Conservation (phyloP, 2,329 filamentous ascomycete species). For the Neospermospora avenae region DNA sequence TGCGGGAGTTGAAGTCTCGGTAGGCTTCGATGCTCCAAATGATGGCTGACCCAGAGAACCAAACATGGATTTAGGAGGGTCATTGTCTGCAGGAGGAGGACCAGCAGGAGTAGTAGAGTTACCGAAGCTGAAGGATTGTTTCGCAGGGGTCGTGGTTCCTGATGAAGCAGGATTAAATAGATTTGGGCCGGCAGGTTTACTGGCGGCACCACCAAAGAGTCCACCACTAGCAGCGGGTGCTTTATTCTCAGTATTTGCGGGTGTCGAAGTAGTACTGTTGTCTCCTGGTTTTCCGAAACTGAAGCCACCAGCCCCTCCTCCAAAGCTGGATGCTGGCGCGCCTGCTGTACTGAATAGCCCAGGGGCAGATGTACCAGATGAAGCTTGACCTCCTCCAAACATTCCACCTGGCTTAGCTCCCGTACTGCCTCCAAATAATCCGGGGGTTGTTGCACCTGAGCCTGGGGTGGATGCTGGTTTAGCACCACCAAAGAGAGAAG, state of each 20-base stretch:
- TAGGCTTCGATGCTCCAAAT: slow-evolving; percentile 20
- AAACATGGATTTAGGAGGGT: slow-evolving; percentile 21
- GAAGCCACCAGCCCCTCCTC: slow-evolving; percentile 11
- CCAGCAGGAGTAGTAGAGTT: slow-evolving; percentile 36
- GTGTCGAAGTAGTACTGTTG: slow-evolving; percentile 12
- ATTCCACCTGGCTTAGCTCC: slow-evolving; percentile 29
- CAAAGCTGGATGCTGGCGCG: slow-evolving; percentile 11
- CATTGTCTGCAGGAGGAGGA: slow-evolving; percentile 30
- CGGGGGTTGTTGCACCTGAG: slow-evolving; percentile 23
- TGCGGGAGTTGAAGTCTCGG: slow-evolving; percentile 4
- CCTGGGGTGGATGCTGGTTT: slow-evolving; percentile 14
- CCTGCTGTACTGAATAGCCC: slow-evolving; percentile 2
- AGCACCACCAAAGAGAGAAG: slow-evolving; percentile 14
- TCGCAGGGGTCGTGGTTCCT: slow-evolving; percentile 31
- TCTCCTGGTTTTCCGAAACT: slow-evolving; percentile 17
- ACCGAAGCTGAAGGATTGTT: slow-evolving; percentile 20
- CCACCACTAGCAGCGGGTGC: slow-evolving; percentile 11
- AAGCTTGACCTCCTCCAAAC: slow-evolving; percentile 8
- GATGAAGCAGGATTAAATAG: slow-evolving; percentile 27
- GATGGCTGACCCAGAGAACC: slow-evolving; percentile 8
- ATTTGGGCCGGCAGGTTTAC: slow-evolving; percentile 8
- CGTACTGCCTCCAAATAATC: slow-evolving; percentile 29
- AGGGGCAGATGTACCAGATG: slow-evolving; percentile 5
- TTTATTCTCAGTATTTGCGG: slow-evolving; percentile 18
- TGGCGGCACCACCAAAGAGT: slow-evolving; percentile 11